A percentile compares a stretch with the other conserved stretches of the same genome.
These are phyloP conservation scores for Cutaneotrichosporon daszewskae DNA, from an alignment of 1,284 basidiomycete species.

Conservation along the genomic window DNA sequence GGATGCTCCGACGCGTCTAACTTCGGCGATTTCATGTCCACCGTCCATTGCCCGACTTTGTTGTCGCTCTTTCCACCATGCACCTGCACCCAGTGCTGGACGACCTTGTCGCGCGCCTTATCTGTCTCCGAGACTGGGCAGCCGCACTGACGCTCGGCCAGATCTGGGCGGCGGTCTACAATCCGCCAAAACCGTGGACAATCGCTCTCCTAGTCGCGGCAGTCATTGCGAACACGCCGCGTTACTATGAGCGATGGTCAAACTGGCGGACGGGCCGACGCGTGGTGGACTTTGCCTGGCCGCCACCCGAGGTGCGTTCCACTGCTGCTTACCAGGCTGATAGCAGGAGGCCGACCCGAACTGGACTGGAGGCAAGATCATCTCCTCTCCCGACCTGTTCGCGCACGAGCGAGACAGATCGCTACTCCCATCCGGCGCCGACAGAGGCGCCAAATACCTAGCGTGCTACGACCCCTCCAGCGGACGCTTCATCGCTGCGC, in stretches of 20 bases:
- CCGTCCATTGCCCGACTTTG: neutral
- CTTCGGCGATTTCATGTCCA: no score
- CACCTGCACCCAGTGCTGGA: neutral
- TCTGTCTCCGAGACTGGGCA: neutral
- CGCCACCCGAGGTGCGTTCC: slow-evolving; percentile 59
- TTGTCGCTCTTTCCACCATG: neutral
- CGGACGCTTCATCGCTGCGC: slow-evolving; percentile 51
- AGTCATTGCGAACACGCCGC: slow-evolving; percentile 6
- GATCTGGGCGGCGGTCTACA: slow-evolving; percentile 31
- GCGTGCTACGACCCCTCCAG: slow-evolving; percentile 89
- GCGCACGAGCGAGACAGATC: slow-evolving; percentile 26
- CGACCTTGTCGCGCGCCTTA: neutral
- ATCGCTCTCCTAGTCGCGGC: slow-evolving; percentile 18
- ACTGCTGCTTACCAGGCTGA: neutral
- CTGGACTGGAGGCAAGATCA: slow-evolving; percentile 29
- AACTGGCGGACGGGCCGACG: slow-evolving; percentile 38
- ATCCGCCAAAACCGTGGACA: slow-evolving; percentile 27
- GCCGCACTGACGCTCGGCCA: slow-evolving; percentile 28
- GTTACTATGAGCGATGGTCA: slow-evolving; percentile 7
- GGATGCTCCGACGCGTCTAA: no score
- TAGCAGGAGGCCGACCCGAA: slow-evolving; percentile 19
- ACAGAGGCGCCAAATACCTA: slow-evolving; percentile 56
- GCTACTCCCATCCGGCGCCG: slow-evolving; percentile 20
- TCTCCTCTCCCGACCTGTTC: slow-evolving; percentile 25
- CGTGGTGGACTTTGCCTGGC: slow-evolving; percentile 60